Conservation (phyloP, 2,329 filamentous ascomycete genomes). For the Plectosphaerella cucumerina region DNA sequence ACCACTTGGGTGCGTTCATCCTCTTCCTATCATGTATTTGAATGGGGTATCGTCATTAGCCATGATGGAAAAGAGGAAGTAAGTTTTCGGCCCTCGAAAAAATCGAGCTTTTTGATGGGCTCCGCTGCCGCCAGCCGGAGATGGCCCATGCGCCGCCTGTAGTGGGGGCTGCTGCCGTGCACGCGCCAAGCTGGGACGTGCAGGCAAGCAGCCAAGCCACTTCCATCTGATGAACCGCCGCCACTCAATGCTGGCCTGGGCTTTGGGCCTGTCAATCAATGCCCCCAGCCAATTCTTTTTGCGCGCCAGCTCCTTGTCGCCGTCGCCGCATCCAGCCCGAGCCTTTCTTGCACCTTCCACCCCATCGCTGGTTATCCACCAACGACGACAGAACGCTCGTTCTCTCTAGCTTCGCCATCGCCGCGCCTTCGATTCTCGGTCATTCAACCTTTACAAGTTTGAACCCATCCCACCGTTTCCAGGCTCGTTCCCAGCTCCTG, state of each 20-base stretch:
- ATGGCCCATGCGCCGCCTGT: too few species aligned
- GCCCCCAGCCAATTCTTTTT: not conserved
- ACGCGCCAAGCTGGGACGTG: too few species aligned
- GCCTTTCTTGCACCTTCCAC: not conserved
- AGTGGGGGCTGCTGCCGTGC: too few species aligned
- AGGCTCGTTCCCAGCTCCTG: too few species aligned
- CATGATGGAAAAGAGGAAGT: slow-evolving; percentile 28
- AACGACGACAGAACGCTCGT: not conserved
- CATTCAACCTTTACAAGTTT: not conserved
- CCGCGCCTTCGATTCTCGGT: not conserved
- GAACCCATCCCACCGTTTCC: not conserved
- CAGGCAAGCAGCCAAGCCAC: too few species aligned
- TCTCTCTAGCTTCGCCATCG: too few species aligned
- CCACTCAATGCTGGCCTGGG: too few species aligned
- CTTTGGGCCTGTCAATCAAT: too few species aligned
- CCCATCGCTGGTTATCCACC: not conserved
- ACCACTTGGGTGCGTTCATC: slow-evolving; percentile 52
- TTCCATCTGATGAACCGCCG: too few species aligned
- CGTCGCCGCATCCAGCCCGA: not conserved
- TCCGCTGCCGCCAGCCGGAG: too few species aligned
- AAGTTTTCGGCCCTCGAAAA: slow-evolving; percentile 2
- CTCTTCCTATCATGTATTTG: slow-evolving; percentile 65
- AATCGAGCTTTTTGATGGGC: too few species aligned
- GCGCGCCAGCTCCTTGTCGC: not conserved
- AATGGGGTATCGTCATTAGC: slow-evolving; percentile 58